phyloP scores from a whole-genome alignment of 352 stramenopile species.

The Pseudoperonospora humuli region DNA sequence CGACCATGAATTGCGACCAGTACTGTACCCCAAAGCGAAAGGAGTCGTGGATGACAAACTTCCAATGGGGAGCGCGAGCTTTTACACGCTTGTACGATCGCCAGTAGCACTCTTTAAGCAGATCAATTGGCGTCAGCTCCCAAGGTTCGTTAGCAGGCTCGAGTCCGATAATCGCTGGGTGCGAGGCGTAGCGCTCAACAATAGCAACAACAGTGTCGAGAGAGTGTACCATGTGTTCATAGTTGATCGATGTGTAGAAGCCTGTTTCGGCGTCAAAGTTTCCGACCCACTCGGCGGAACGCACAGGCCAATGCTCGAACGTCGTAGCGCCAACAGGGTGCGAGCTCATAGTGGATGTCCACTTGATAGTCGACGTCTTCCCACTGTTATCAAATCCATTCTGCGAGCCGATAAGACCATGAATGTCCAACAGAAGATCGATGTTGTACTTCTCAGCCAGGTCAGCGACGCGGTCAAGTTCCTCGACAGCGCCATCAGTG shows the following conservation, averaged over 20 bases:
- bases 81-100: conserved; percentile 92
- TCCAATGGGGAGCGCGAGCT: conserved; percentile 87
- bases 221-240: conserved; percentile 85
- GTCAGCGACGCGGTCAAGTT: conserved; percentile 81
- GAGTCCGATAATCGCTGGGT: conserved; percentile 84
- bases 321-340: conserved; percentile 6
- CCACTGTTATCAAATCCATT: conserved; percentile 95
- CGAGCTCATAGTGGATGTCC: conserved; percentile 6
- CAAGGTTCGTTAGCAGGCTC: conserved; percentile 93
- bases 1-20: conserved; percentile 54
- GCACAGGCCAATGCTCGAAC: conserved; percentile 33
- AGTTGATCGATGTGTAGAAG: conserved; percentile 87
- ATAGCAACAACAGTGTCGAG: conserved; percentile 79
- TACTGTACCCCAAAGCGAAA: conserved; percentile 66
- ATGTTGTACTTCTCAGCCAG: conserved; percentile 81
- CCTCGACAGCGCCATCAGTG: conserved; percentile 87
- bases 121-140: conserved; percentile 87
- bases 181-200: conserved; percentile 75
- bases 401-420: conserved; percentile 86
- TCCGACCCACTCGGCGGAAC: conserved; percentile 85
- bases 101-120: conserved; percentile 93
- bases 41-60: conserved; percentile 93
- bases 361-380: conserved; percentile 34
- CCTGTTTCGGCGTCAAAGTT: conserved; percentile 69
- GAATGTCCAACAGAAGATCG: conserved; percentile 86